Evolutionary conservation across 805 yeast genomes (phyloP).

Genomic region (Starmerella floris): DNA sequence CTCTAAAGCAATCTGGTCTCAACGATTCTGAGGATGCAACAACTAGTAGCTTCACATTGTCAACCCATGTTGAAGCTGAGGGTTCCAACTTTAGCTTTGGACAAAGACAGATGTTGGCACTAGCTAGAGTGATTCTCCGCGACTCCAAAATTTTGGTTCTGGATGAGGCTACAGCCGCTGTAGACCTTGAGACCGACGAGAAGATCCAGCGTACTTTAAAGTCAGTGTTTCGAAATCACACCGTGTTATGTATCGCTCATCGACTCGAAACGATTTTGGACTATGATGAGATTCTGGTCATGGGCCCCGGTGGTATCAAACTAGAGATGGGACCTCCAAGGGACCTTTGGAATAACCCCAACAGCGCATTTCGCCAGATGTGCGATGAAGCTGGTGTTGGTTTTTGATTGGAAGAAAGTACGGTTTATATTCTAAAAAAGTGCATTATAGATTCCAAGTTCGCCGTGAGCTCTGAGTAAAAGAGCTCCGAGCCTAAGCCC

Average conservation of each 20-base stretch:
- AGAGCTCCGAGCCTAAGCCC: no score
- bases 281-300: constrained; percentile 45
- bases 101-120: constrained; percentile 22
- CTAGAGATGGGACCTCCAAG: constrained; percentile 46
- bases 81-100: constrained; percentile 19
- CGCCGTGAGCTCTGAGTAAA: no score
- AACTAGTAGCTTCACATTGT: constrained; percentile 41
- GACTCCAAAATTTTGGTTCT: constrained; percentile 45
- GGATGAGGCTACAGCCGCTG: constrained; percentile 68
- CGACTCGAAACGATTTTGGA: constrained; percentile 46
- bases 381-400: constrained; percentile 7
- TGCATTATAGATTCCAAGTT: no score
- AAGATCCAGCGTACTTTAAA: constrained; percentile 47
- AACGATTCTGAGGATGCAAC: constrained; percentile 24
- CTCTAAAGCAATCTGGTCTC: constrained; percentile 42
- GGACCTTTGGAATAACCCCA: constrained; percentile 1
- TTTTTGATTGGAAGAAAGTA: no score
- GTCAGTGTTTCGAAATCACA: constrained; percentile 44
- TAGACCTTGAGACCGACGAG: constrained; percentile 58
- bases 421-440: no score
- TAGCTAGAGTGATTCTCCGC: constrained; percentile 58
- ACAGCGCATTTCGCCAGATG: constrained; percentile 8
- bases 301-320: constrained; percentile 41
- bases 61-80: constrained; percentile 25
- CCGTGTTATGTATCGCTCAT: constrained; percentile 61